A percentile compares a stretch with the other conserved stretches of the same genome.
Evolutionary conservation across 2,329 filamentous ascomycete genomes (phyloP).

Genomic region (Ophiostoma angusticollis): DNA sequence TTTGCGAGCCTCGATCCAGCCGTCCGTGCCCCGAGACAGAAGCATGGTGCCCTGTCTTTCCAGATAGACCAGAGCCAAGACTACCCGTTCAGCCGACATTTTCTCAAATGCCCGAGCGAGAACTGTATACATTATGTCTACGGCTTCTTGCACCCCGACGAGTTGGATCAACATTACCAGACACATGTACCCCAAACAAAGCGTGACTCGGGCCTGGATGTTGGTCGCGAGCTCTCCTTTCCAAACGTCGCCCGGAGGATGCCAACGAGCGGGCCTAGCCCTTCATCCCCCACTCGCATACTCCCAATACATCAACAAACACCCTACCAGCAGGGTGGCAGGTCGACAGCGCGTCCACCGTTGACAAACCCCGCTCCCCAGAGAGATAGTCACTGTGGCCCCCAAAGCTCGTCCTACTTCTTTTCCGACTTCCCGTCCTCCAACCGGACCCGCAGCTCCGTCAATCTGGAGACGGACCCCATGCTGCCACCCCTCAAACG

Average conservation of each 20-base stretch:
- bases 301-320: too few species aligned
- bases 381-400: slow-evolving; percentile 28
- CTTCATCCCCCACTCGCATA: slow-evolving; percentile 26
- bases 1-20: slow-evolving; percentile 35
- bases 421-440: slow-evolving; percentile 24
- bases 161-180: slow-evolving; percentile 38
- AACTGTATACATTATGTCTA: slow-evolving; percentile 46
- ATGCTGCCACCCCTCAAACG: slow-evolving; percentile 42
- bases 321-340: slow-evolving; percentile 16
- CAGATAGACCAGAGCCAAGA: slow-evolving; percentile 18
- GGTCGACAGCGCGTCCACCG: slow-evolving; percentile 24
- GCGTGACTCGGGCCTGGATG: slow-evolving; percentile 32
- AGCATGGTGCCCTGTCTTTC: slow-evolving; percentile 24
- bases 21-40: slow-evolving; percentile 27
- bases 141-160: slow-evolving; percentile 37
- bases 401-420: too few species aligned
- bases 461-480: slow-evolving; percentile 37
- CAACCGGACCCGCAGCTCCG: slow-evolving; percentile 24
- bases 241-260: not conserved
- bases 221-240: slow-evolving; percentile 21
- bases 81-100: not conserved
- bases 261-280: slow-evolving; percentile 21
- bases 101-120: slow-evolving; percentile 41
- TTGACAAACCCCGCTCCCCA: slow-evolving; percentile 22
- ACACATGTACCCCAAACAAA: slow-evolving; percentile 29